A percentile compares a stretch with the other conserved stretches of the same genome.
phyloP scores from a whole-genome alignment of 2,329 filamentous ascomycete genomes.

The Plectosphaerella cucumerina region DNA sequence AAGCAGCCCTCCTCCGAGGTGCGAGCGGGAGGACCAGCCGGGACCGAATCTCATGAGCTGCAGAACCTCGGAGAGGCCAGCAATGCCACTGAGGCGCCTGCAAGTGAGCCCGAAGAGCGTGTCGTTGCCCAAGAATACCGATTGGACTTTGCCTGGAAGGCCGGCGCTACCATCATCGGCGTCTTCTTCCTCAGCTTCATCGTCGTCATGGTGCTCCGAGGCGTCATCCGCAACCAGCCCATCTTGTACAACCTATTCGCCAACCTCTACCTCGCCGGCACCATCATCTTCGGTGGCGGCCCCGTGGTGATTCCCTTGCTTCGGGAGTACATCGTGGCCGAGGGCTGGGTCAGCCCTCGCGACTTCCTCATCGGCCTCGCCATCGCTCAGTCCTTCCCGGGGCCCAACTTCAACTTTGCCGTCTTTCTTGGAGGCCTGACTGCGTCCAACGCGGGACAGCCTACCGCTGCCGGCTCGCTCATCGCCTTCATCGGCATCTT shows the following conservation, averaged over 20 bases:
- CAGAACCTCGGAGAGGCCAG: no score
- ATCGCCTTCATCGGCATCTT: slow-evolving; percentile 52
- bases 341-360: slow-evolving; percentile 65
- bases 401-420: slow-evolving; percentile 40
- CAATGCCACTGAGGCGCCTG: no score
- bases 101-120: slow-evolving; percentile 5
- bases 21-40: no score
- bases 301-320: slow-evolving; percentile 63
- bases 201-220: slow-evolving; percentile 42
- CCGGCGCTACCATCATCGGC: slow-evolving; percentile 28
- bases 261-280: slow-evolving; percentile 71
- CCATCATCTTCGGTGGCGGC: slow-evolving; percentile 62
- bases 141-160: slow-evolving; percentile 31
- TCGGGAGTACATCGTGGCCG: slow-evolving; percentile 58
- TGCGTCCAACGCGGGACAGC: slow-evolving; percentile 30
- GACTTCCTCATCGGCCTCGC: slow-evolving; percentile 72
- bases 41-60: no score
- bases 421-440: slow-evolving; percentile 53
- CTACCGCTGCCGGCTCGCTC: slow-evolving; percentile 40
- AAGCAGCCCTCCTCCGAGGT: no score
- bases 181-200: slow-evolving; percentile 51
- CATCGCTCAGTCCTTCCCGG: slow-evolving; percentile 65
- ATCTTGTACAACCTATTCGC: slow-evolving; percentile 59
- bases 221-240: slow-evolving; percentile 30
- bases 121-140: slow-evolving; percentile 19